phyloP scores from a whole-genome alignment of 2,329 filamentous ascomycete genomes.

The Teratosphaeria pseudoeucalypti region DNA sequence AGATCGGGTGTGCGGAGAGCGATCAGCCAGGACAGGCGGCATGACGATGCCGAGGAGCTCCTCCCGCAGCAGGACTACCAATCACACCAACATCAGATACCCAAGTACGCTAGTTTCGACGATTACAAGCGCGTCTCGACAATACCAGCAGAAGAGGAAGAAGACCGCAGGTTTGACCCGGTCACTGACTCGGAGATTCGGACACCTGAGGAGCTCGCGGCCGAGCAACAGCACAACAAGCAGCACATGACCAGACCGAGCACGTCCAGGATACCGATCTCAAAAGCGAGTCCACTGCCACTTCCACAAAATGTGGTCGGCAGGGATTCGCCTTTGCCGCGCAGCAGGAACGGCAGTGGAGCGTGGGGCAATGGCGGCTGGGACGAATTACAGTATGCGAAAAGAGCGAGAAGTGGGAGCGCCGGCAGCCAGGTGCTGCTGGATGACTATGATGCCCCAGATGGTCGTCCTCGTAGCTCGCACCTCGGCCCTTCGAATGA shows the following conservation, averaged over 20 bases:
- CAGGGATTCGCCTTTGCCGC: constrained; percentile 57
- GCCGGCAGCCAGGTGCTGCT: constrained; percentile 43
- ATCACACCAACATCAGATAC: constrained; percentile 5
- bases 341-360: constrained; percentile 47
- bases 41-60: constrained; percentile 12
- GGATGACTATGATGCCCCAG: constrained; percentile 36
- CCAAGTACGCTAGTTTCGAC: constrained; percentile 8
- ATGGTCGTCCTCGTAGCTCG: constrained; percentile 29
- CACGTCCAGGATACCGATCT: constrained; percentile 75
- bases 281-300: constrained; percentile 67
- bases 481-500: constrained; percentile 14
- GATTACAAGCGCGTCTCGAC: constrained; percentile 17
- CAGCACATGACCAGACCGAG: constrained; percentile 31
- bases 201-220: constrained; percentile 65
- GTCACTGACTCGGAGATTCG: constrained; percentile 59
- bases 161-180: constrained; percentile 34
- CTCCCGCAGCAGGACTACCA: neutral
- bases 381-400: constrained; percentile 32
- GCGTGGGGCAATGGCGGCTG: constrained; percentile 47
- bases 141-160: constrained; percentile 30
- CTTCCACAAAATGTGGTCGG: constrained; percentile 63
- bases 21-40: constrained; percentile 14
- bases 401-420: constrained; percentile 57
- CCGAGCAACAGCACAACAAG: constrained; percentile 41
- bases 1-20: constrained; percentile 15